These are phyloP conservation scores for Exophiala phaeomuriformis DNA, from an alignment of 2,329 filamentous ascomycete genomes.

Conservation along the genomic window DNA sequence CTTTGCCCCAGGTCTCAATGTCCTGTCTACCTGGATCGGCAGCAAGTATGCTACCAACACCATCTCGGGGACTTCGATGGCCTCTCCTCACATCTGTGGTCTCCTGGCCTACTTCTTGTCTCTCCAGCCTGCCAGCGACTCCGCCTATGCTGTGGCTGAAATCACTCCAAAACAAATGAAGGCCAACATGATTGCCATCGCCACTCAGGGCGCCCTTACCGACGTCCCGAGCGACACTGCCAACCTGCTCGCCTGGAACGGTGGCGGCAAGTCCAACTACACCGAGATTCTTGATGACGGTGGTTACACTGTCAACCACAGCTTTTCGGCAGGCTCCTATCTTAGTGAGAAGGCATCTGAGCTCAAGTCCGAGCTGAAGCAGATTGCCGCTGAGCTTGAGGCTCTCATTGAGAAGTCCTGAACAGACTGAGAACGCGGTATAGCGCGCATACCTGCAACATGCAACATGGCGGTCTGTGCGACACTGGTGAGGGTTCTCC, in stretches of 20 bases:
- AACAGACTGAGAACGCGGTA: neutral
- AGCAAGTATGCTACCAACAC: conserved; percentile 95
- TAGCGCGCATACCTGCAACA: neutral
- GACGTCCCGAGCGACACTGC: conserved; percentile 80
- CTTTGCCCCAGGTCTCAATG: conserved; percentile 94
- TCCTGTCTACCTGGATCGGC: conserved; percentile 96
- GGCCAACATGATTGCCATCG: conserved; percentile 74
- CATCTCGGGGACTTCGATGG: conserved; percentile 99
- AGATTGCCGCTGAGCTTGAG: conserved; percentile 22
- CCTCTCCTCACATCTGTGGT: conserved; percentile 92
- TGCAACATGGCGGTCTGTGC: neutral
- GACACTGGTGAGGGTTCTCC: conserved; percentile 1
- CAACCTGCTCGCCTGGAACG: conserved; percentile 98
- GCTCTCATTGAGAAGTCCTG: conserved; percentile 22
- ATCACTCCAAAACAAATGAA: conserved; percentile 95
- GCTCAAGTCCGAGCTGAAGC: conserved; percentile 31
- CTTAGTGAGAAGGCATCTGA: conserved; percentile 45
- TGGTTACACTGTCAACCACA: conserved; percentile 49
- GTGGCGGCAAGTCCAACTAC: conserved; percentile 90
- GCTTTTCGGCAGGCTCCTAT: conserved; percentile 34
- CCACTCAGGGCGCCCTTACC: conserved; percentile 67
- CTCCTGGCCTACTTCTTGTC: conserved; percentile 97
- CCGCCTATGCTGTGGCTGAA: conserved; percentile 78
- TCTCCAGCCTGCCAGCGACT: conserved; percentile 82
- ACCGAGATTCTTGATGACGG: conserved; percentile 68